Evolutionary conservation across 371 early-diverging fungal genomes (phyloP).

Genomic region (Rhizomucor miehei): DNA sequence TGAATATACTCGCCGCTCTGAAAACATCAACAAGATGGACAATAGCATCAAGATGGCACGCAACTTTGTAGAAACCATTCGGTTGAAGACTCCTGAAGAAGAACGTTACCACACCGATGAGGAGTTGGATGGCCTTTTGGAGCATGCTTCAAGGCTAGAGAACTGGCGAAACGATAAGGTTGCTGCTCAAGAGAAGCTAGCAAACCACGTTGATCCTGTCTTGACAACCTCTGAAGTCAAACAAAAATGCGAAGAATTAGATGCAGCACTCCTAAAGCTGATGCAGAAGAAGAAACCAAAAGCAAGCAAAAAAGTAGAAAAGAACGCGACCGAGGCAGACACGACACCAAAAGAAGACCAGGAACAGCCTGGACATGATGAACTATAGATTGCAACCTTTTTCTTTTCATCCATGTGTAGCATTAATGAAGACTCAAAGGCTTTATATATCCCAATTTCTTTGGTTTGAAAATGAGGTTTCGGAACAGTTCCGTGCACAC

Average conservation of each 20-base stretch:
- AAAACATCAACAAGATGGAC: slow-evolving; percentile 50
- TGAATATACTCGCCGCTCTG: slow-evolving; percentile 64
- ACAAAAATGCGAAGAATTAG: slow-evolving; percentile 40
- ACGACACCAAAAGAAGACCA: slow-evolving; percentile 6
- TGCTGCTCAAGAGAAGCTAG: slow-evolving; percentile 58
- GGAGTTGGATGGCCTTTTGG: slow-evolving; percentile 54
- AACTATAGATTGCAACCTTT: slow-evolving; percentile 1
- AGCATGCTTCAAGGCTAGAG: slow-evolving; percentile 42
- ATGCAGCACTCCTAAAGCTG: slow-evolving; percentile 50
- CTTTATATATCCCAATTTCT: too few relatives aligned
- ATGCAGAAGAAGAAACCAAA: slow-evolving; percentile 63
- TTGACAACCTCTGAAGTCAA: slow-evolving; percentile 57
- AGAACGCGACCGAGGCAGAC: slow-evolving; percentile 18
- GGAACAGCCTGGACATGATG: slow-evolving; percentile 6
- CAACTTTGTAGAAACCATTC: slow-evolving; percentile 38
- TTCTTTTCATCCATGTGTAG: too few relatives aligned
- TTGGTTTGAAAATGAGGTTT: too few relatives aligned
- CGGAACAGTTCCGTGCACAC: too few relatives aligned
- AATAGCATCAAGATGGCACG: slow-evolving; percentile 40
- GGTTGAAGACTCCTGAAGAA: slow-evolving; percentile 32
- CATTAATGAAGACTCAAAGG: too few relatives aligned
- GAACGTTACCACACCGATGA: slow-evolving; percentile 58
- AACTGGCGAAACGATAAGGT: slow-evolving; percentile 65
- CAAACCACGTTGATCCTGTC: slow-evolving; percentile 61
- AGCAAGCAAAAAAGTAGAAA: slow-evolving; percentile 19